Percentiles rank a stretch among this genome's conserved stretches.
phyloP scores from a whole-genome alignment of 345 rosid species.

The Limnanthes douglasii region DNA sequence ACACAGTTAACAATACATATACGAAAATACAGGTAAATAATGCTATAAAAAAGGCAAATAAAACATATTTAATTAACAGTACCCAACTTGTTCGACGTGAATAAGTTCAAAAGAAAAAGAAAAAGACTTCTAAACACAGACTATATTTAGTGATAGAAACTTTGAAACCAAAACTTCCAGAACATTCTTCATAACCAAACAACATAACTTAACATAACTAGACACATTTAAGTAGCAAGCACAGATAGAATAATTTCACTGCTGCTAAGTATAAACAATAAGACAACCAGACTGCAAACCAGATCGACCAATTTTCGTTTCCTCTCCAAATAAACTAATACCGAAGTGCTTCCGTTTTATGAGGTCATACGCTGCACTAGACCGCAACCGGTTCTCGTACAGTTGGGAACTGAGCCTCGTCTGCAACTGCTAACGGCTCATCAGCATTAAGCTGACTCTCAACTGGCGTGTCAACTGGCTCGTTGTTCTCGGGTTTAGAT shows the following conservation, averaged over 20 bases:
- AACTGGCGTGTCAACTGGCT: conserved; percentile 7
- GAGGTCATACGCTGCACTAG: conserved; percentile 16
- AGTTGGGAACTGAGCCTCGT: conserved; percentile 19
- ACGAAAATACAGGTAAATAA: too few relatives aligned
- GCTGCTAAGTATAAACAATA: conserved; percentile 22
- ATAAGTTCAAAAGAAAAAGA: conserved; percentile 3
- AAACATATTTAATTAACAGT: too few relatives aligned
- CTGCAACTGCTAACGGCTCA: conserved; percentile 14
- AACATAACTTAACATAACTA: conserved; percentile 16
- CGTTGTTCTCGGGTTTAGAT: conserved; percentile 16
- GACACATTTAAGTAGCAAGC: conserved; percentile 20
- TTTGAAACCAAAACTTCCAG: conserved; percentile 21
- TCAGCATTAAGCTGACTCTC: conserved; percentile 16
- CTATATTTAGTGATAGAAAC: conserved; percentile 12
- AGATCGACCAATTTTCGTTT: conserved; percentile 13
- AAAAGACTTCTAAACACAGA: conserved; percentile 4
- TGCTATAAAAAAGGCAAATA: too few relatives aligned
- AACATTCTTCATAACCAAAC: conserved; percentile 16
- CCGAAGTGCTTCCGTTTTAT: conserved; percentile 8
- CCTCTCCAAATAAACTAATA: conserved; percentile 10
- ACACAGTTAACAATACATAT: too few relatives aligned
- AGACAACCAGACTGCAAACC: conserved; percentile 14
- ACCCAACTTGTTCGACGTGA: conserved; percentile 12
- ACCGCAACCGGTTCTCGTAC: conserved; percentile 22
- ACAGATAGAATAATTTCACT: too few relatives aligned